A percentile compares a stretch with the other conserved stretches of the same genome.
These are phyloP conservation scores for Emergomyces orientalis DNA, from an alignment of 2,329 filamentous ascomycete genomes.

Conservation along the genomic window DNA sequence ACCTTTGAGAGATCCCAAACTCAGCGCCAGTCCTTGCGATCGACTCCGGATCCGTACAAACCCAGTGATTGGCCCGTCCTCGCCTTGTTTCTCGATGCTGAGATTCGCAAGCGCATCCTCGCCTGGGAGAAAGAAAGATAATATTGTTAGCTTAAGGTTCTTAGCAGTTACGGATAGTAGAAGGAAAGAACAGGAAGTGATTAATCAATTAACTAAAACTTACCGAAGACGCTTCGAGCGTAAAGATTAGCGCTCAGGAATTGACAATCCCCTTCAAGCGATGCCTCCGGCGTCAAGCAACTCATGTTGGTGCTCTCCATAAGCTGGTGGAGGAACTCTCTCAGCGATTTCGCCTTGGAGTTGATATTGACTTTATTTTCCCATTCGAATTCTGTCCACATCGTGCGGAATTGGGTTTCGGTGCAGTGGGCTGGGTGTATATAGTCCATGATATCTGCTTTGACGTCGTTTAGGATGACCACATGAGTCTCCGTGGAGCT, in stretches of 20 bases:
- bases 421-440: slow-evolving; percentile 95
- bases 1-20: slow-evolving; percentile 87
- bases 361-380: slow-evolving; percentile 99
- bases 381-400: slow-evolving; percentile 99
- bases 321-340: slow-evolving; percentile 84
- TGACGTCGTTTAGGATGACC: slow-evolving; percentile 94
- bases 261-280: slow-evolving; percentile 92
- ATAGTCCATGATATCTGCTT: slow-evolving; percentile 99
- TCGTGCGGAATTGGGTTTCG: slow-evolving; percentile 97
- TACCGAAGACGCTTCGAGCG: slow-evolving; percentile 95
- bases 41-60: slow-evolving; percentile 97
- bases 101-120: slow-evolving; percentile 97
- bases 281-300: slow-evolving; percentile 91
- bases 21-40: slow-evolving; percentile 88
- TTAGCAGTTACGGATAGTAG: neutral
- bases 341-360: slow-evolving; percentile 83
- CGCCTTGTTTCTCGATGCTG: slow-evolving; percentile 95
- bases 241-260: slow-evolving; percentile 97
- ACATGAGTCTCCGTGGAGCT: slow-evolving; percentile 90
- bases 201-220: slow-evolving; percentile 35
- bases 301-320: slow-evolving; percentile 99
- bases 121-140: slow-evolving; percentile 46
- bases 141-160: slow-evolving; percentile 18
- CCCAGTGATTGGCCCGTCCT: slow-evolving; percentile 88
- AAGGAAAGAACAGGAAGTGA: neutral